Conservation (phyloP, 257 asterid genomes). For the Knoxia roxburghii region DNA sequence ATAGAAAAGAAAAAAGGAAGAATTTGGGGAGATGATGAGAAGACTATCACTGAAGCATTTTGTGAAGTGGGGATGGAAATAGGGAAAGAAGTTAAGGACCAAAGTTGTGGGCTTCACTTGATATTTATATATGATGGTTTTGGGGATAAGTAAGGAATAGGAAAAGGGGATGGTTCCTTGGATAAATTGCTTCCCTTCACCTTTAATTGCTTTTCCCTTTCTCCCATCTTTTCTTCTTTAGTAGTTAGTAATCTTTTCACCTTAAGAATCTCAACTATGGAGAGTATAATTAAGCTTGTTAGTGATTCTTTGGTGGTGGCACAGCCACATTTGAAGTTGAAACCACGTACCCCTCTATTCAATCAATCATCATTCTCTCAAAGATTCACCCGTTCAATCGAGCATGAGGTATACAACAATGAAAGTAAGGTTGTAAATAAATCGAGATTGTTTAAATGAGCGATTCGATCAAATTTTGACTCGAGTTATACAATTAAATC, state of each 20-base stretch:
- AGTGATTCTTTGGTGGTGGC: slow-evolving; percentile 20
- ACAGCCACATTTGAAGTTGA: neutral
- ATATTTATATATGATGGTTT: slow-evolving; percentile 11
- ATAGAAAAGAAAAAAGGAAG: too few species aligned
- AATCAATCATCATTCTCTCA: neutral
- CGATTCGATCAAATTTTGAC: too few species aligned
- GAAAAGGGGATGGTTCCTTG: slow-evolving; percentile 2
- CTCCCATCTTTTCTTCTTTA: neutral
- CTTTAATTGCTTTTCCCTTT: slow-evolving; percentile 1
- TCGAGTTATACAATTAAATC: too few species aligned
- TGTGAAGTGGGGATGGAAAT: slow-evolving; percentile 18
- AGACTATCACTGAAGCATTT: slow-evolving; percentile 10
- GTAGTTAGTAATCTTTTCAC: too few species aligned
- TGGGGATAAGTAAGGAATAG: slow-evolving; percentile 10
- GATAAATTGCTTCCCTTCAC: neutral
- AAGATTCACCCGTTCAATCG: neutral
- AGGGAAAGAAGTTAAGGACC: too few species aligned
- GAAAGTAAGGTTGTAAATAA: too few species aligned
- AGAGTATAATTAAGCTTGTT: slow-evolving; percentile 10
- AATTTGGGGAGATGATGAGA: neutral
- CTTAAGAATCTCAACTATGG: neutral
- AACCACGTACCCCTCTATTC: neutral
- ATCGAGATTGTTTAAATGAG: too few species aligned
- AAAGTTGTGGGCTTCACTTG: slow-evolving; percentile 15
- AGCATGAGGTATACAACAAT: too few species aligned